phyloP scores from a whole-genome alignment of 2,329 filamentous ascomycete species.

The Chalaropsis thielavioides region DNA sequence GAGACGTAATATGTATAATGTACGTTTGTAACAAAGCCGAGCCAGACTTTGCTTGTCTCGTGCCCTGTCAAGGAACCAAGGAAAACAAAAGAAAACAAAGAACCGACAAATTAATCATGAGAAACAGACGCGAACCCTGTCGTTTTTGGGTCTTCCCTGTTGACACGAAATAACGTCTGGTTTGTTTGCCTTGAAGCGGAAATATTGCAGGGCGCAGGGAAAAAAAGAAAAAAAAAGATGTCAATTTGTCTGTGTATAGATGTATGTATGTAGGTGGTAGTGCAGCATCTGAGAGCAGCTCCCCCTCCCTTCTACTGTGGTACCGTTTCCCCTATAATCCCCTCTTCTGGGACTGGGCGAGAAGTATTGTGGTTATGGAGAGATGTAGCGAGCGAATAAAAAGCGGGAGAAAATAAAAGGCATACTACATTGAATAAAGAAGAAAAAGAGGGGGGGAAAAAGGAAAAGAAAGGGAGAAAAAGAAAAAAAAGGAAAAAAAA shows the following conservation, averaged over 20 bases:
- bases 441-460: not conserved
- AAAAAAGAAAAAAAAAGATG: no score
- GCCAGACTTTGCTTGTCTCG: not conserved
- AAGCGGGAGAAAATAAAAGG: no score
- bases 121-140: not conserved
- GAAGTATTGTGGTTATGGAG: not conserved
- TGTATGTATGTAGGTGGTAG: not conserved
- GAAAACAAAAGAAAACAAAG: not conserved
- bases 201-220: not conserved
- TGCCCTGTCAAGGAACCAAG: not conserved
- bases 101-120: not conserved
- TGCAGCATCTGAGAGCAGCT: not conserved
- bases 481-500: not conserved
- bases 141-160: not conserved
- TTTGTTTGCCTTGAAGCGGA: constrained; percentile 1
- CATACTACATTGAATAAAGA: not conserved
- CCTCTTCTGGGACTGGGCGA: not conserved
- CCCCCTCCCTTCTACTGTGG: no score
- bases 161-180: not conserved
- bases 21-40: not conserved
- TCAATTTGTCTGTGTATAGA: not conserved
- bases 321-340: not conserved
- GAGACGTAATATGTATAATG: no score
- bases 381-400: not conserved
- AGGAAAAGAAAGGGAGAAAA: not conserved